These are phyloP conservation scores for Ganoderma lingzhi DNA, from an alignment of 1,284 basidiomycete genomes.

Conservation along the genomic window DNA sequence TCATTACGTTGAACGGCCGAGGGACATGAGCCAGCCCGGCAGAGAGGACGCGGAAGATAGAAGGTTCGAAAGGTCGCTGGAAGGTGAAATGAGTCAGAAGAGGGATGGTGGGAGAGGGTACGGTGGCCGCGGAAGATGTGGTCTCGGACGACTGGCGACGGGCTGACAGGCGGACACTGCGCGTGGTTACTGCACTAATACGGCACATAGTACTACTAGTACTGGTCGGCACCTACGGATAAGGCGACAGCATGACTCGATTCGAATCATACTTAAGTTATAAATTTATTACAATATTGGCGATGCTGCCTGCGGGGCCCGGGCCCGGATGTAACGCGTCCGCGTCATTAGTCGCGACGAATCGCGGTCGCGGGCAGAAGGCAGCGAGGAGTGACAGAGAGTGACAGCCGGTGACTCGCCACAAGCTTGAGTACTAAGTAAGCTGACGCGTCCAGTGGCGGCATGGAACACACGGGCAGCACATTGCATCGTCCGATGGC, in stretches of 20 bases:
- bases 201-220: too few relatives aligned
- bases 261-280: neutral
- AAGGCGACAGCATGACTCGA: neutral
- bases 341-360: too few relatives aligned
- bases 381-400: neutral
- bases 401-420: neutral
- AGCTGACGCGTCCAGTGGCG: conserved; percentile 2
- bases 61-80: too few relatives aligned
- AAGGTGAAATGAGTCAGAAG: too few relatives aligned
- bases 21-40: too few relatives aligned
- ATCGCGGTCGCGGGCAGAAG: neutral
- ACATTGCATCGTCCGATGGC: neutral
- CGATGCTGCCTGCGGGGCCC: too few relatives aligned
- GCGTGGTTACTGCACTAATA: neutral
- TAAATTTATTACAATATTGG: too few relatives aligned
- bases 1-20: too few relatives aligned
- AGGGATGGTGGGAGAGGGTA: too few relatives aligned
- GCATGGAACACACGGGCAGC: neutral
- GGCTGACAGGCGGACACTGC: neutral
- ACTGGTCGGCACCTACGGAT: neutral
- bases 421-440: neutral
- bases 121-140: too few relatives aligned
- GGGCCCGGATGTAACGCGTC: too few relatives aligned
- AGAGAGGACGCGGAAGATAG: too few relatives aligned
- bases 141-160: neutral